Conservation (phyloP, 129 eudicot species). For the Centrapalus pauciflorus region DNA sequence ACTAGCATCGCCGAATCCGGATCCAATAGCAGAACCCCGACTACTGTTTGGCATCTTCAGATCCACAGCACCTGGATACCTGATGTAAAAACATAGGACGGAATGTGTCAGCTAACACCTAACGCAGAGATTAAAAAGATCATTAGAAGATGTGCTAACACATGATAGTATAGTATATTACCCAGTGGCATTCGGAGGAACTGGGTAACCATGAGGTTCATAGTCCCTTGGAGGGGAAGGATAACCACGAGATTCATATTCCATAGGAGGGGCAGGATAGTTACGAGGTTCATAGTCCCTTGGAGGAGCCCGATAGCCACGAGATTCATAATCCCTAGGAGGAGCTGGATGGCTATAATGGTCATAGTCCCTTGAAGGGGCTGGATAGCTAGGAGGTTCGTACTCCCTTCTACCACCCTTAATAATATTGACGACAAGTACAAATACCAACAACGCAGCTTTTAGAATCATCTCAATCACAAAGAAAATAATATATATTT, state of each 20-base stretch:
- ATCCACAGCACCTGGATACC: slow-evolving; percentile 21
- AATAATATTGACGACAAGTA: neutral
- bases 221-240: neutral
- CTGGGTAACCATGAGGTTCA: slow-evolving; percentile 31
- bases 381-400: slow-evolving; percentile 35
- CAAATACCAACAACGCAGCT: neutral
- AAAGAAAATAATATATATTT: neutral
- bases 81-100: neutral
- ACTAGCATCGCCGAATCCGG: slow-evolving; percentile 21
- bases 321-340: slow-evolving; percentile 15
- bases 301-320: slow-evolving; percentile 26
- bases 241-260: neutral
- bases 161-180: slow-evolving; percentile 3
- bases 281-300: neutral
- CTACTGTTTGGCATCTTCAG: slow-evolving; percentile 11
- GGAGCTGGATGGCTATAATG: neutral
- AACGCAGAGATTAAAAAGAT: neutral
- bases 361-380: neutral
- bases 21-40: slow-evolving; percentile 15
- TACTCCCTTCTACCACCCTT: slow-evolving; percentile 37
- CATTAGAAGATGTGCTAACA: neutral
- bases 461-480: neutral
- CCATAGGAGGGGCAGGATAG: neutral
- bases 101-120: neutral
- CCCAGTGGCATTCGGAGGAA: slow-evolving; percentile 40